Conservation (phyloP, 2,329 filamentous ascomycete genomes). For the Alternaria novae-zelandiae region DNA sequence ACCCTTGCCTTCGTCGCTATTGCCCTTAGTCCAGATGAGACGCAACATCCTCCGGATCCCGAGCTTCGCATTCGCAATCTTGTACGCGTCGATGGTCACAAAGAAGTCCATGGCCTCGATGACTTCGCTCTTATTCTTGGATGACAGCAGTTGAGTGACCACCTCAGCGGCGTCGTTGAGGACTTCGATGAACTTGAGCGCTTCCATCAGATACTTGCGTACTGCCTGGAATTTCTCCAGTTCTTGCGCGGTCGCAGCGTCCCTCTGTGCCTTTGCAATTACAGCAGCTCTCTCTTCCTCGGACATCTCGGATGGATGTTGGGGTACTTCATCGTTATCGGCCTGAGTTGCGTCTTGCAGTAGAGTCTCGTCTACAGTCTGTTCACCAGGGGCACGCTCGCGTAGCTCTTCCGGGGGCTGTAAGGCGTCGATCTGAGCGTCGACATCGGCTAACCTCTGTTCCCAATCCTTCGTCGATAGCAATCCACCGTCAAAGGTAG, state of each 20-base stretch:
- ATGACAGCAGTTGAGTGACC: constrained; percentile 86
- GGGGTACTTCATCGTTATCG: constrained; percentile 54
- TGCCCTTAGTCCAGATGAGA: constrained; percentile 98
- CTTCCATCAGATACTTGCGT: constrained; percentile 90
- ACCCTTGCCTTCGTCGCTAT: constrained; percentile 98
- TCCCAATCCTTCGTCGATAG: constrained; percentile 87
- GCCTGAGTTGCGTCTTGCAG: constrained; percentile 88
- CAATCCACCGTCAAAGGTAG: constrained; percentile 68
- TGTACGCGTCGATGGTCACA: constrained; percentile 92
- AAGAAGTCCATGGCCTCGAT: constrained; percentile 99
- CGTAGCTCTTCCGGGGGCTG: constrained; percentile 80
- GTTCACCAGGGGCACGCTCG: constrained; percentile 67
- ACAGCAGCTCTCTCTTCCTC: constrained; percentile 78
- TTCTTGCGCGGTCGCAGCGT: constrained; percentile 86
- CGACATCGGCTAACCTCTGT: constrained; percentile 78
- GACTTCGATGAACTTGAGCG: constrained; percentile 90
- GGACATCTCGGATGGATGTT: constrained; percentile 71
- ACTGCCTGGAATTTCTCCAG: constrained; percentile 88
- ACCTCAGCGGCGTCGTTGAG: constrained; percentile 81
- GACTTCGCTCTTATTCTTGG: constrained; percentile 96
- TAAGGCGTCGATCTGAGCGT: constrained; percentile 79
- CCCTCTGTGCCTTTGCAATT: constrained; percentile 80
- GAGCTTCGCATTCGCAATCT: constrained; percentile 88
- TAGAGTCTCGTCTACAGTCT: constrained; percentile 75
- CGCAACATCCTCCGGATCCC: constrained; percentile 96